These are phyloP conservation scores for Penicillium olsonii DNA, from an alignment of 2,329 filamentous ascomycete genomes.

Conservation along the genomic window DNA sequence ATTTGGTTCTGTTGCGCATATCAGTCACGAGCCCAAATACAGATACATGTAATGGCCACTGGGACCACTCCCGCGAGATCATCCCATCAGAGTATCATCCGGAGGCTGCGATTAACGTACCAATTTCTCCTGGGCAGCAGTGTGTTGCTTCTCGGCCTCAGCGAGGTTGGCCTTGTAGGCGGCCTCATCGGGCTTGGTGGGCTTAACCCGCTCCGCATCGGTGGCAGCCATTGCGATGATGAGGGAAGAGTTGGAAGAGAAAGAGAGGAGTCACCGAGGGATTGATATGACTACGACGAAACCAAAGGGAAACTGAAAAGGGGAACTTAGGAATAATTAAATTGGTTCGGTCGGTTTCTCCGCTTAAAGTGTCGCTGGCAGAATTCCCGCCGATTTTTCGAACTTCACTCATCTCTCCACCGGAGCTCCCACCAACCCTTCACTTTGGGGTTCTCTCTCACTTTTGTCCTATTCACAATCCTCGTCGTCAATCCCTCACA, in stretches of 20 bases:
- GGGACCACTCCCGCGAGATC: conserved; percentile 3
- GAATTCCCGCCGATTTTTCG: conserved; percentile 30
- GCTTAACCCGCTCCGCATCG: conserved; percentile 56
- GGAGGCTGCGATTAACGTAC: conserved; percentile 47
- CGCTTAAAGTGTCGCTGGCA: conserved; percentile 27
- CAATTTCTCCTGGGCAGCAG: conserved; percentile 70
- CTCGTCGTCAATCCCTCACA: conserved; percentile 1
- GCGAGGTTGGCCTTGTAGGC: conserved; percentile 76
- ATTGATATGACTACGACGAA: conserved; percentile 13
- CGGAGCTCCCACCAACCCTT: conserved; percentile 7
- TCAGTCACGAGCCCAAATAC: conserved; percentile 17
- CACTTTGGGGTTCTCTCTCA: conserved; percentile 5
- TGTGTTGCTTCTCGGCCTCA: conserved; percentile 83
- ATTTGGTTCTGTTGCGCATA: conserved; percentile 71
- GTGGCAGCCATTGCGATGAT: conserved; percentile 38
- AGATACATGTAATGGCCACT: conserved; percentile 4
- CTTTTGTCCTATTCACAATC: not conserved
- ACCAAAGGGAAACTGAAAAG: conserved; percentile 22
- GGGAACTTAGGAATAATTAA: conserved; percentile 24
- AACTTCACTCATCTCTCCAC: conserved; percentile 17
- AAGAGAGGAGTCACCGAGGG: conserved; percentile 9
- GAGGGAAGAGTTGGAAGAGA: conserved; percentile 13
- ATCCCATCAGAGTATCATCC: conserved; percentile 4
- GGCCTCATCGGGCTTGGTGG: conserved; percentile 84
- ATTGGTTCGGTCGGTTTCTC: conserved; percentile 30